A percentile compares a stretch with the other conserved stretches of the same genome.
Conservation (phyloP, 495 filamentous ascomycete species). For the Polyplosphaeria fusca region DNA sequence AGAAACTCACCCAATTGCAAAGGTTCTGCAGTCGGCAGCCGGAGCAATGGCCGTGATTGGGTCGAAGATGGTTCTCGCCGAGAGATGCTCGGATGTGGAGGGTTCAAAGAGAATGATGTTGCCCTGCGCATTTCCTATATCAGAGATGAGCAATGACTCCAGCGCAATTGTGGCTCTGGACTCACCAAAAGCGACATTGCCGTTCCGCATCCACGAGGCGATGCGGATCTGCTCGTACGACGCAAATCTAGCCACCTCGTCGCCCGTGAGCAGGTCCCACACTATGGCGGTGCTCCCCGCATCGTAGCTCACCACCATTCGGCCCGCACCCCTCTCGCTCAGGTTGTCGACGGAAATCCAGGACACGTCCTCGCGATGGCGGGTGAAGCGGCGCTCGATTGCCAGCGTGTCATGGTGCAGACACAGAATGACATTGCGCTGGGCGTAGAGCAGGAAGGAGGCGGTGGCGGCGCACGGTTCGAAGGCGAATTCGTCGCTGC, state of each 20-base stretch:
- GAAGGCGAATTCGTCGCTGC: conserved; percentile 59
- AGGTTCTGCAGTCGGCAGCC: conserved; percentile 87
- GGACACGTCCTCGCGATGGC: conserved; percentile 76
- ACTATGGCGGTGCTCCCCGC: conserved; percentile 87
- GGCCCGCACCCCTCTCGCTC: conserved; percentile 79
- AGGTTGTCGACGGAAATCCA: conserved; percentile 88
- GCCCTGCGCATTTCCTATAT: conserved; percentile 77
- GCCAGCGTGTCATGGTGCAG: conserved; percentile 88
- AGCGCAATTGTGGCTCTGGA: neutral
- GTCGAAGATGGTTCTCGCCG: conserved; percentile 87
- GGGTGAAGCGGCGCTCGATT: conserved; percentile 81
- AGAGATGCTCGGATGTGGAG: conserved; percentile 86
- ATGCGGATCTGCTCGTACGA: conserved; percentile 82
- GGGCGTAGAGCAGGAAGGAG: conserved; percentile 81
- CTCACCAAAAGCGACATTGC: conserved; percentile 93
- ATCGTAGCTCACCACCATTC: conserved; percentile 91
- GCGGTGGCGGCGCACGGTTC: conserved; percentile 84
- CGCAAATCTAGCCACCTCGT: conserved; percentile 82
- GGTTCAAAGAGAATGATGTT: conserved; percentile 95
- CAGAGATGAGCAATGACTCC: neutral
- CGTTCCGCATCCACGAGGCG: conserved; percentile 95
- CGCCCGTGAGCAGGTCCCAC: conserved; percentile 92
- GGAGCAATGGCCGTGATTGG: conserved; percentile 90
- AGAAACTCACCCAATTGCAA: conserved; percentile 81
- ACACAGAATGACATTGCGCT: conserved; percentile 73